Base-by-base conservation (phyloP, 2,329 filamentous ascomycete species). In the Rugonectria rugulosa region DNA sequence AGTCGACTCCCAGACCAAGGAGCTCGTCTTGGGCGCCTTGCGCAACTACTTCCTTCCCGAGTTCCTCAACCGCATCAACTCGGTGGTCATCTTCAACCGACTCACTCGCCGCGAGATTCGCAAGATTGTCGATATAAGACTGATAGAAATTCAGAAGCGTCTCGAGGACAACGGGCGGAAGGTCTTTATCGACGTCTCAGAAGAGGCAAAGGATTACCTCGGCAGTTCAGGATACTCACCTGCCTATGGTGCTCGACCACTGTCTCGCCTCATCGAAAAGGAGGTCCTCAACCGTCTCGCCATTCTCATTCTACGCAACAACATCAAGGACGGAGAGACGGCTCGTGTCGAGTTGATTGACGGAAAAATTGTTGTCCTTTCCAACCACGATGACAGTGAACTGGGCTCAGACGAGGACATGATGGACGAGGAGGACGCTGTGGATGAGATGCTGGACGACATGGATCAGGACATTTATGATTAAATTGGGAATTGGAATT, bases 41-140 rank as follows among this genome's bases (percentile, higher is more conserved):
- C 90, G 94, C 69, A 92, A 92, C 80, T 98, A 96, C 80, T 99
- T 99, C 86, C 81, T 99, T 2, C 95, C 95, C 26, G 95, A 99
- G 71, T 99, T 99, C 82, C 87, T 99, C 63, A 99, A 99, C 83
- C 91, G 95, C 72, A 98, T 99, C 81, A 94, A 86, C 77, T 95
- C 90, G 58, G 91, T 88, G 50, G 93, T 99, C 77, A 97, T 99
- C 78, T 99, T 99, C 86, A 99, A 99, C 82, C 90, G 95, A 42
- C 89, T 99, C 52, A 94, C 91, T 4, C 89, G 88, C 72, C 81
- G 77, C 53, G 95, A 99, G 77, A 99, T 99, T 68, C 89, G 95
- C 70, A 92, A 87, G 79, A 98, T 99, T 71, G 95, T 99, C 58
- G 95, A 99, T 70, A 82, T 99, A 19, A 89, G 95, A 38, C 82